These are phyloP conservation scores for Nicotiana tomentosiformis DNA, from an alignment of 257 asterid genomes.

Conservation along the genomic window DNA sequence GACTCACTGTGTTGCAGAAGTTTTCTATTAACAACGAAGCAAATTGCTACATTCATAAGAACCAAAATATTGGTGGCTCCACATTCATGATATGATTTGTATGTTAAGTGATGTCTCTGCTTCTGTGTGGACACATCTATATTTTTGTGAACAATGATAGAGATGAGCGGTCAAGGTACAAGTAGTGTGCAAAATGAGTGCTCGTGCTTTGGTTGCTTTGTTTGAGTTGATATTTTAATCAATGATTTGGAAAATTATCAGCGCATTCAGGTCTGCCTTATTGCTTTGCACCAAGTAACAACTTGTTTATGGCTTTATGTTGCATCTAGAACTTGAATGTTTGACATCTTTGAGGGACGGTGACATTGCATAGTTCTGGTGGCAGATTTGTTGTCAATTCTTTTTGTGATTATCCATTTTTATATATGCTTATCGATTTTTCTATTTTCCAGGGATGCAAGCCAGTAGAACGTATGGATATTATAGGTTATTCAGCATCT, in stretches of 20 bases:
- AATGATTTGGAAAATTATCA: not conserved
- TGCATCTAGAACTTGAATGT: not conserved
- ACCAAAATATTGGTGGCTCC: not conserved
- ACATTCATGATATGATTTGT: not conserved
- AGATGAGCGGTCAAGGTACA: not conserved
- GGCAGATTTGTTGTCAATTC: not conserved
- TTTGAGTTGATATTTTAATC: not conserved
- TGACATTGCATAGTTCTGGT: not conserved
- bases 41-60: not conserved
- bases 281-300: not conserved
- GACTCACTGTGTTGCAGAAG: not conserved
- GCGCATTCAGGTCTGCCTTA: not conserved
- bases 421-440: constrained; percentile 6
- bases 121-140: not conserved
- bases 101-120: not conserved
- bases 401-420: not conserved
- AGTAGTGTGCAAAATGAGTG: not conserved
- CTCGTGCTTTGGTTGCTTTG: not conserved
- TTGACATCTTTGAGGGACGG: not conserved
- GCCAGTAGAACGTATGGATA: constrained; percentile 62
- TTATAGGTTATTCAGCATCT: constrained; percentile 54
- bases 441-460: constrained; percentile 69
- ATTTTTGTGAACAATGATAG: not conserved
- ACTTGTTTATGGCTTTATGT: not conserved
- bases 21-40: not conserved